Base-by-base conservation (phyloP, 495 filamentous ascomycete genomes). In the Pseudevernia furfuracea region DNA sequence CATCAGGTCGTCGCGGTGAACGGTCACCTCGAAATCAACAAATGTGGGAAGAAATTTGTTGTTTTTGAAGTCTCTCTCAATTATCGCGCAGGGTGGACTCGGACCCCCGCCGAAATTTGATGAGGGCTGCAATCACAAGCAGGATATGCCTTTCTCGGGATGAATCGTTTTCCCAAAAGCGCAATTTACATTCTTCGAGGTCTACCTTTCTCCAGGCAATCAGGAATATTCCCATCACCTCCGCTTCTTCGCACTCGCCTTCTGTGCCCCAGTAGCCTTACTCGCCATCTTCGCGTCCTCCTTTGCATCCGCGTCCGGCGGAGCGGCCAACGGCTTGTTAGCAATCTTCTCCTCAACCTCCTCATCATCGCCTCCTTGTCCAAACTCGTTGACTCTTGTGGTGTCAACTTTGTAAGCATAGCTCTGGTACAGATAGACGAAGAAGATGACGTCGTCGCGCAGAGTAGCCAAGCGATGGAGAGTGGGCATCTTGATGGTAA, bases 401-500 rank as follows among this genome's bases (percentile, higher is more conserved):
- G 90, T 93, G 74, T 98, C 94, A 64, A 96, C 82, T 78, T 88
- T 92, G 78, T 98, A 98, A 67, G 87, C 87, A 81, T 84, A 98
- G 64, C 87, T 82, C 75, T 98, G 94, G 76, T 98, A 98, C n/a
- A 98, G 68, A 74, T 96, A 97, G 60, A 98, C 82, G 74, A 98
- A 98, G 82, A 97, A 98, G 71, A 98, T 97, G 60, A 98, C 83
- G 71, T 98, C 94, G 70, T 98, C 94, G 59, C 94, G 81, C 65
- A 98, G 80, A 17, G 95, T 97, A 0, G 95, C 92, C 48, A 98
- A 80, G n/a, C 94, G 84, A 74, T 98, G 95, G 39, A 97, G 82
- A 69, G 89, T 89, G 4, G 94, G 94, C 94, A 98, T 98, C 78
- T 97, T 97, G 76, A 98, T 96, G 21, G 94, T 97, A 71, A 96